A percentile compares a stretch with the other conserved stretches of the same genome.
Conservation (phyloP, 352 stramenopile genomes). For the Aphanomyces cochlioides region DNA sequence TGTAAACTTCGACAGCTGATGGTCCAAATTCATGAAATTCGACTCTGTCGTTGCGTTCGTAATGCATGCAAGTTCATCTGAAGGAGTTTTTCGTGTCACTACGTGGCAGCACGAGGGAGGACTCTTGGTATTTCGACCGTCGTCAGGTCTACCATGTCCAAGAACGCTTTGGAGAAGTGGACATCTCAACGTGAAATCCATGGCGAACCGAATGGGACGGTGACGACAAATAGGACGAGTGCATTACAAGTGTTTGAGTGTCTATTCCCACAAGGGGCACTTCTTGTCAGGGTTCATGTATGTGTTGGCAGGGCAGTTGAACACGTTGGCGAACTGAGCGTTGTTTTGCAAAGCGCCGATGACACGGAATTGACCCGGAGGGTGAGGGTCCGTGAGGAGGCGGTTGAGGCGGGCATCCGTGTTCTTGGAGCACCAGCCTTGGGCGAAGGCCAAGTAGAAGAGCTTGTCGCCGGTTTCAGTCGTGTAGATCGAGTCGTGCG, state of each 20-base stretch:
- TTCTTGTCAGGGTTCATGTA: slow-evolving; percentile 55
- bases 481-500: neutral
- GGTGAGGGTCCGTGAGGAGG: slow-evolving; percentile 22
- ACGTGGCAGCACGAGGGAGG: no score
- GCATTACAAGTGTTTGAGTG: neutral
- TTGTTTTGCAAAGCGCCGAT: slow-evolving; percentile 31
- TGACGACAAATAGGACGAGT: no score
- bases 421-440: slow-evolving; percentile 33
- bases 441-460: slow-evolving; percentile 32
- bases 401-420: slow-evolving; percentile 9
- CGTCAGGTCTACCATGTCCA: no score
- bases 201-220: no score
- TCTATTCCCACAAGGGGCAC: slow-evolving; percentile 38
- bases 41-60: no score
- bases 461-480: slow-evolving; percentile 28
- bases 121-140: no score
- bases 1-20: no score
- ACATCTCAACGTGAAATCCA: no score
- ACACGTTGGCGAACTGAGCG: slow-evolving; percentile 19
- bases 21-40: no score
- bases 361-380: slow-evolving; percentile 24
- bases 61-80: no score
- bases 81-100: no score
- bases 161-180: no score
- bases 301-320: slow-evolving; percentile 31